Base-by-base conservation (phyloP, 1,284 basidiomycete species). In the Lentinus polychrous region DNA sequence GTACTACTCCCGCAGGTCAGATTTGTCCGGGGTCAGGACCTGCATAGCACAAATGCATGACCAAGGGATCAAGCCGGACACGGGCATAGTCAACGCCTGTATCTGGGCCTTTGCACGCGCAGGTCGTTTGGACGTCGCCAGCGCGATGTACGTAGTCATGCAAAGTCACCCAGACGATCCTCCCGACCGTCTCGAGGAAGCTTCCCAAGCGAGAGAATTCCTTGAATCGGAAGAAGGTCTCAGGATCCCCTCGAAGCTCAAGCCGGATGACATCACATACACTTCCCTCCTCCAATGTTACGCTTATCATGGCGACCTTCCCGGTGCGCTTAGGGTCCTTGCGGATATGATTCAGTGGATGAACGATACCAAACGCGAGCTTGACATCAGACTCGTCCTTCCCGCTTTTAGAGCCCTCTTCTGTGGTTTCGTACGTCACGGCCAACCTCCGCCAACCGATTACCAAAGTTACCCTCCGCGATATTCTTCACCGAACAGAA, bases 351-450 rank as follows among this genome's bases (percentile, higher is more conserved):
- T 91, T 32, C 70, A 75, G 6, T 65, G 73, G 10, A 62, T 72
- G 17, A n/a, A 12, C 23, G 38, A 33, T 18, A n/a, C 11, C 18
- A 15, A n/a, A 24, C n/a, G 18, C 24, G 23, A 12, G 18, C 20
- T 11, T 24, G 18, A 22, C 18, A 41, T 33, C 11, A 33, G 14
- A 31, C 35, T 3, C 31, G 33, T 32, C 41, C 31, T 55, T 41
- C 66, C 75, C 20, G 68, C 79, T 12, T 94, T 85, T 60, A 76
- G 85, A 11, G 76, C 79, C 7, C 64, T 94, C 20, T 91, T 94
- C 61, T 71, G 84, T 7, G 91, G 88, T 0, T 94, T 92, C 62
- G 69, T 75, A 6, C 75, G 77, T 11, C 80, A 88, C 54, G 82
- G 73, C 8, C 44, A 27, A 37, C 42, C 33, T 34, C 44, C 15